phyloP scores from a whole-genome alignment of 2,329 filamentous ascomycete species.

The Beauveria rudraprayagi region DNA sequence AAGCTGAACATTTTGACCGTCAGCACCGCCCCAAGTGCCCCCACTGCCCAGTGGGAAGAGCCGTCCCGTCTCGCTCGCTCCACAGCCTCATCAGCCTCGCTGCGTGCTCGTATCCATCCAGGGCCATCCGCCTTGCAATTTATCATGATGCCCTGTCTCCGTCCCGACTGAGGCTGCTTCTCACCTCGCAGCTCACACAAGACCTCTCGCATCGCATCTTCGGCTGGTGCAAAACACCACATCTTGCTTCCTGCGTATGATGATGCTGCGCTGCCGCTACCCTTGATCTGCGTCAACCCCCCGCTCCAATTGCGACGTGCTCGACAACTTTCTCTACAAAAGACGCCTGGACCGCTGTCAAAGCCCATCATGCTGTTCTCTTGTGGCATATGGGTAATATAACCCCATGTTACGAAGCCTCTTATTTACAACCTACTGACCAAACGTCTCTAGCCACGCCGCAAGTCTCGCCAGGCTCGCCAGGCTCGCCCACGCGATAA shows the following conservation, averaged over 20 bases:
- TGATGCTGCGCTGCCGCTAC: background rate
- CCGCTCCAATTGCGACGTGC: background rate
- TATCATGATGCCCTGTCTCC: background rate
- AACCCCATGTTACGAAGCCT: background rate
- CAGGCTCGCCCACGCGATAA: background rate
- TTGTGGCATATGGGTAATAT: conserved; percentile 8
- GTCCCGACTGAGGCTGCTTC: background rate
- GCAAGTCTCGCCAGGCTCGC: background rate
- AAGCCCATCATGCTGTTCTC: conserved; percentile 4
- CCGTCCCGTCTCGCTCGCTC: conserved; percentile 4
- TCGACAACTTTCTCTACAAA: background rate
- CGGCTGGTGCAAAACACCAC: background rate
- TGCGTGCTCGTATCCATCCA: background rate
- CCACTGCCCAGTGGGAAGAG: conserved; percentile 5
- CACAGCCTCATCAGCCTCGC: conserved; percentile 10
- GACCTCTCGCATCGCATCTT: background rate
- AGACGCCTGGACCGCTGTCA: background rate
- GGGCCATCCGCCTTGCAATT: background rate
- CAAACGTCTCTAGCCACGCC: background rate
- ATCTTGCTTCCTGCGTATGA: background rate
- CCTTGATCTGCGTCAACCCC: background rate
- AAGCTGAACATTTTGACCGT: conserved; percentile 4
- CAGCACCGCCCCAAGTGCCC: conserved; percentile 4
- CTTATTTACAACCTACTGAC: background rate
- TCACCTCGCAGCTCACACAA: background rate